A percentile compares a stretch with the other conserved stretches of the same genome.
Conservation (phyloP, 345 rosid genomes). For the Arabidopsis thaliana region DNA sequence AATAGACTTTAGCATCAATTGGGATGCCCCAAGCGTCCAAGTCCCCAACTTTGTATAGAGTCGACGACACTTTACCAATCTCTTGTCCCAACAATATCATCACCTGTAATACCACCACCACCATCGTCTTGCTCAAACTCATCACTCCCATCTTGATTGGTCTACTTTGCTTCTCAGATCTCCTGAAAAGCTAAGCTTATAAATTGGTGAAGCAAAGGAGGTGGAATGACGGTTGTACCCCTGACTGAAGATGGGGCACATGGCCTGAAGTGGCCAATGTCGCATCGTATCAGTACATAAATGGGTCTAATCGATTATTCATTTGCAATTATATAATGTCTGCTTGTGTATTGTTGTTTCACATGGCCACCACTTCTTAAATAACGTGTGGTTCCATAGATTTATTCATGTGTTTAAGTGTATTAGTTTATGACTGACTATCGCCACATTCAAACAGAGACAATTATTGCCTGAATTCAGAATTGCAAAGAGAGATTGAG, state of each 20-base stretch:
- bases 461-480: background rate
- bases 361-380: conserved; percentile 38
- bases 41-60: conserved; percentile 76
- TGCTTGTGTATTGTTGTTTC: conserved; percentile 25
- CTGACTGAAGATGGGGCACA: conserved; percentile 17
- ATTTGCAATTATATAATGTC: conserved; percentile 9
- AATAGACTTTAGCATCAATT: conserved; percentile 65
- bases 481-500: background rate
- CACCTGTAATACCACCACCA: conserved; percentile 46
- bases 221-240: conserved; percentile 32
- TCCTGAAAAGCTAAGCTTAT: conserved; percentile 19
- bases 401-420: background rate
- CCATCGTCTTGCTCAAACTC: conserved; percentile 21
- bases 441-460: background rate
- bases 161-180: conserved; percentile 35
- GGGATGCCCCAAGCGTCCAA: conserved; percentile 91
- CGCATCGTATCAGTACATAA: conserved; percentile 25
- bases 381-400: conserved; percentile 5
- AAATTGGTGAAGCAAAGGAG: conserved; percentile 17
- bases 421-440: background rate
- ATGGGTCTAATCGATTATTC: conserved; percentile 11
- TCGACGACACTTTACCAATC: conserved; percentile 49
- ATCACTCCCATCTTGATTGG: conserved; percentile 38
- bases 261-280: conserved; percentile 43
- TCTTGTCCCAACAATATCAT: conserved; percentile 52